Base-by-base conservation (phyloP, 257 asterid species). In the Misopates orontium region DNA sequence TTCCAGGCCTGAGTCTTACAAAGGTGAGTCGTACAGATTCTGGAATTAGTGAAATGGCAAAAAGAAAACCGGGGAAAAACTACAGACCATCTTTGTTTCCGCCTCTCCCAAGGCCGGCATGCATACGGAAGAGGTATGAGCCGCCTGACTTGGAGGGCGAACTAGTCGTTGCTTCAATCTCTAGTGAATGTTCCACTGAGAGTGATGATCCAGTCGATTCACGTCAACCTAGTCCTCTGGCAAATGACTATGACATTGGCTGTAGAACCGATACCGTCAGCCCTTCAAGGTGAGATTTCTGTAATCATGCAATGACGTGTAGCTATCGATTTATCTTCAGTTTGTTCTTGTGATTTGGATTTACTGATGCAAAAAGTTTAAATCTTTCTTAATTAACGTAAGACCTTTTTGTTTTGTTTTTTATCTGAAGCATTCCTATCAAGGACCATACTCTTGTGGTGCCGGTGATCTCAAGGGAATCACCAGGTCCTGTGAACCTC, bases 121-220 rank as follows among this genome's bases (percentile, higher is more conserved):
- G 98, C 84, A 86, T 90, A 61, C 76, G 91, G 24, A 82, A 71
- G 41, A 88, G 85, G 75, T 81, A 64, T 61, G 96, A 94, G 60
- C 95, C 90, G 60, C 62, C 83, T 11, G 97, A 87, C 42, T 50
- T 80, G 75, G 95, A 94, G 66, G 89, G 71, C 19, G 96, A 88
- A 60, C 49, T 78, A 56, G 89, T 74, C 25, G 90, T 80, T 74
- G 83, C 90, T 60, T 94, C 97, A 60, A 39, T 85, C 67, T 90
- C 89, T 57, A 94, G 99, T 57, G 99, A 85, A 71, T 78, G 91
- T 57, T 94, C 99, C 21, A 64, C 75, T 60, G 98, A 88, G 78
- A 90, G 92, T 47, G 97, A 90, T 59, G 95, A 88, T 74, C 92
- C 81, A 61, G 70, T 78, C 24, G 96, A 90, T 73, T 87, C 95